These are phyloP conservation scores for Leccinum uliginosum DNA, from an alignment of 768 basidiomycete species.

Conservation along the genomic window DNA sequence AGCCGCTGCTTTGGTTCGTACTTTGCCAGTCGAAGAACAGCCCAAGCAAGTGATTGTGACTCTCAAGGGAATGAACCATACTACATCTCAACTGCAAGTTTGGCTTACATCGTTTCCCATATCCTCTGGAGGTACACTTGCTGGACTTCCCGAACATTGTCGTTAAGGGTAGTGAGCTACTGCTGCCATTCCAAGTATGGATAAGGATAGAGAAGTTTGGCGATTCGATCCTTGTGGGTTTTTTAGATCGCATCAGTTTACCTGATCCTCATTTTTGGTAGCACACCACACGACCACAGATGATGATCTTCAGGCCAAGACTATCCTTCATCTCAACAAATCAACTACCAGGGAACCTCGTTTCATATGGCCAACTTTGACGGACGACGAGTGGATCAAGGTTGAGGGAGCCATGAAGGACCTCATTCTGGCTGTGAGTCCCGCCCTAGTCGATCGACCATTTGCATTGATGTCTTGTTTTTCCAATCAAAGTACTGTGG, in stretches of 20 bases:
- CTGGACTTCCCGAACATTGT: conserved; percentile 99
- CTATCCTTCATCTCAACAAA: conserved; percentile 96
- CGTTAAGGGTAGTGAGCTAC: conserved; percentile 98
- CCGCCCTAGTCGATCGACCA: not conserved
- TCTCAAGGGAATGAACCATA: conserved; percentile 78
- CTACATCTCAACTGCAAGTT: not conserved
- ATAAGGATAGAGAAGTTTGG: conserved; percentile 99
- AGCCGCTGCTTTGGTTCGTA: conserved; percentile 96
- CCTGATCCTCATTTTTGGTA: conserved; percentile 24
- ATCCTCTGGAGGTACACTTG: conserved; percentile 95
- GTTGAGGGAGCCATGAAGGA: conserved; percentile 99
- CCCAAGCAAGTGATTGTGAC: conserved; percentile 99
- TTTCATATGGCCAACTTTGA: conserved; percentile 94
- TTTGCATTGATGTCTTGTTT: conserved; percentile 10
- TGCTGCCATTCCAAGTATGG: conserved; percentile 98
- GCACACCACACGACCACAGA: conserved; percentile 97
- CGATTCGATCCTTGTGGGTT: conserved; percentile 80
- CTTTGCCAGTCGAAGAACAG: conserved; percentile 98
- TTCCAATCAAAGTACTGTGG: conserved; percentile 74
- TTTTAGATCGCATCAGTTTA: not conserved
- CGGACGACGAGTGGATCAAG: conserved; percentile 97
- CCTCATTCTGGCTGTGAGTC: conserved; percentile 77
- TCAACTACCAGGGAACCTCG: conserved; percentile 95
- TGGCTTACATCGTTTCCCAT: conserved; percentile 32
- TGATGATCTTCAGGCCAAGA: conserved; percentile 99